These are phyloP conservation scores for Penicillium canescens DNA, from an alignment of 495 filamentous ascomycete genomes.

Conservation along the genomic window DNA sequence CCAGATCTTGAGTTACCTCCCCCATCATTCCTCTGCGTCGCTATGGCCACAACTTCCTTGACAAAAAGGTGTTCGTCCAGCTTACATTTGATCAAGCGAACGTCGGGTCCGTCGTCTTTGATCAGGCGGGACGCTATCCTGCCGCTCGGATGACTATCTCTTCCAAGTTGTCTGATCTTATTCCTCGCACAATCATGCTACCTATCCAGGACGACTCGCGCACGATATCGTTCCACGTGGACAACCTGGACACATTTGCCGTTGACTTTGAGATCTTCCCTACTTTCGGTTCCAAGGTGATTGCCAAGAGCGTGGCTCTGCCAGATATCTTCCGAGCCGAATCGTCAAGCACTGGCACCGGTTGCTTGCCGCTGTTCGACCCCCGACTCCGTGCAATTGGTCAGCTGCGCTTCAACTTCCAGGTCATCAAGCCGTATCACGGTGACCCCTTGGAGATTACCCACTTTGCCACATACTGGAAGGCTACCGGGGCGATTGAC, in stretches of 20 bases:
- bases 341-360: slow-evolving; percentile 73
- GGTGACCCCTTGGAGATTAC: slow-evolving; percentile 95
- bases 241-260: slow-evolving; percentile 86
- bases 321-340: slow-evolving; percentile 78
- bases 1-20: slow-evolving; percentile 91
- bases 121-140: slow-evolving; percentile 93
- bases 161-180: slow-evolving; percentile 91
- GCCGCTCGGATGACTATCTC: slow-evolving; percentile 94
- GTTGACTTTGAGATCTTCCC: slow-evolving; percentile 98
- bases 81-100: slow-evolving; percentile 77
- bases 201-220: slow-evolving; percentile 95
- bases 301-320: slow-evolving; percentile 90
- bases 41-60: slow-evolving; percentile 97
- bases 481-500: slow-evolving; percentile 89
- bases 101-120: slow-evolving; percentile 78
- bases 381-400: slow-evolving; percentile 91
- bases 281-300: slow-evolving; percentile 94
- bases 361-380: slow-evolving; percentile 88
- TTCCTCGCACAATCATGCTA: slow-evolving; percentile 90
- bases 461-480: slow-evolving; percentile 99
- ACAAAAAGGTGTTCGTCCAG: slow-evolving; percentile 93
- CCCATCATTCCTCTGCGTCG: slow-evolving; percentile 92
- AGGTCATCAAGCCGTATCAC: slow-evolving; percentile 94
- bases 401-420: slow-evolving; percentile 87
- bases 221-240: slow-evolving; percentile 91